Evolutionary conservation across 345 rosid species (phyloP), one percentile per base, ranked within the genome.

Genomic region (Anacardium occidentale): DNA sequence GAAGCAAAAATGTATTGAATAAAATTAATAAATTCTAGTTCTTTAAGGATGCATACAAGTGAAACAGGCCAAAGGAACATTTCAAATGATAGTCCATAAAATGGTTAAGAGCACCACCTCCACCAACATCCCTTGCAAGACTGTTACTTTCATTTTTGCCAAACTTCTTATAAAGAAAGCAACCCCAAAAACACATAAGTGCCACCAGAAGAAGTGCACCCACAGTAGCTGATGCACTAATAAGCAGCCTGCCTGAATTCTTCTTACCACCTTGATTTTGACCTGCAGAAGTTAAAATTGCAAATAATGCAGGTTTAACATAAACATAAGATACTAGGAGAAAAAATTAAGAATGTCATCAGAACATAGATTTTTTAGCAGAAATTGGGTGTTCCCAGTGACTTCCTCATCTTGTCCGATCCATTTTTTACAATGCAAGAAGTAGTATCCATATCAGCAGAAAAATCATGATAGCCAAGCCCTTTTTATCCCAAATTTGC

Each of bases 161-260:
- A 69, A 95, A 88, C 89, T 92, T 95, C 85, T 92, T 95, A 75
- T 91, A 95, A 67, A 95, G 90, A 85, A 95, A 92, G 85, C 99
- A 95, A 32, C 99, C 99, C 98, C 96, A 95, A 70, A 91, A 95
- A 78, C 98, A 91, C 99, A 95, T 95, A 65, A 95, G 97, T 57
- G 99, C 99, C 80, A 95, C 98, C 77, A 95, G 83, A 79, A 95
- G 98, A 54, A 95, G 83, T 59, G 97, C 98, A 66, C 99, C 99
- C 40, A 95, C 84, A 24, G 99, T 95, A 51, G 98, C 98, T 71
- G 91, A 91, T 64, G 99, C 92, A 79, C 99, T 92, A 71, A 93
- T 87, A 60, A 95, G 88, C 60, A 95, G 78, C 77, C 89, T 81
- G 52, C 90, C 94, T 52, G 98, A 84, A 69, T 84, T 93, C 79